These are phyloP conservation scores for Phyllachora maydis DNA, from an alignment of 2,329 filamentous ascomycete species.

Conservation along the genomic window DNA sequence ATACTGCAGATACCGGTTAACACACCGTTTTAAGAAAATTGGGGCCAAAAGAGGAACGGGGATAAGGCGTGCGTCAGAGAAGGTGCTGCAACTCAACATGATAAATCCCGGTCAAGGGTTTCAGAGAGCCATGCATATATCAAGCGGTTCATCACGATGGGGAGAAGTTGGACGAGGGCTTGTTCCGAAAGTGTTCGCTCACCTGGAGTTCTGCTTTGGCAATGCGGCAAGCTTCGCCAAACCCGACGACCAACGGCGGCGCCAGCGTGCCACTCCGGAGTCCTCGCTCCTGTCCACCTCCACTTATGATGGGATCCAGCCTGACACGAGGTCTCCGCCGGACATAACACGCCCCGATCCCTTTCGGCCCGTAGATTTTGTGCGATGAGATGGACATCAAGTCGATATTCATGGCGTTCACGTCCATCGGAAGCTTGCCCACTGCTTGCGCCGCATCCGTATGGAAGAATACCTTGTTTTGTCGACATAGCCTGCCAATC, in stretches of 20 bases:
- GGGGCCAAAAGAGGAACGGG: no score
- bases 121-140: conserved; percentile 84
- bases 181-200: no score
- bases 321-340: conserved; percentile 82
- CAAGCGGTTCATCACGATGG: conserved; percentile 55
- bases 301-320: conserved; percentile 87
- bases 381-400: conserved; percentile 97
- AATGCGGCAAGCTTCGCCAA: conserved; percentile 88
- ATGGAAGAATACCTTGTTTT: conserved; percentile 94
- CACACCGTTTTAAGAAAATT: no score
- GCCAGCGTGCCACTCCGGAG: conserved; percentile 86
- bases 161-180: no score
- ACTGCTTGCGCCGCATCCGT: conserved; percentile 92
- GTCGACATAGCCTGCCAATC: conserved; percentile 80
- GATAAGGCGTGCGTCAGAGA: conserved; percentile 28
- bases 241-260: conserved; percentile 72
- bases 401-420: conserved; percentile 96
- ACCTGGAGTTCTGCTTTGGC: conserved; percentile 80
- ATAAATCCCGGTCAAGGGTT: conserved; percentile 38
- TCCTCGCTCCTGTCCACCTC: conserved; percentile 89
- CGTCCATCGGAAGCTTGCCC: conserved; percentile 93
- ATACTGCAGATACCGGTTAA: conserved; percentile 37
- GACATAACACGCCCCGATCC: conserved; percentile 90
- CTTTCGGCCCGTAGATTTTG: conserved; percentile 97
- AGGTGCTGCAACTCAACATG: conserved; percentile 45